phyloP scores from a whole-genome alignment of 495 filamentous ascomycete species.

The Hyaloscypha bicolor region DNA sequence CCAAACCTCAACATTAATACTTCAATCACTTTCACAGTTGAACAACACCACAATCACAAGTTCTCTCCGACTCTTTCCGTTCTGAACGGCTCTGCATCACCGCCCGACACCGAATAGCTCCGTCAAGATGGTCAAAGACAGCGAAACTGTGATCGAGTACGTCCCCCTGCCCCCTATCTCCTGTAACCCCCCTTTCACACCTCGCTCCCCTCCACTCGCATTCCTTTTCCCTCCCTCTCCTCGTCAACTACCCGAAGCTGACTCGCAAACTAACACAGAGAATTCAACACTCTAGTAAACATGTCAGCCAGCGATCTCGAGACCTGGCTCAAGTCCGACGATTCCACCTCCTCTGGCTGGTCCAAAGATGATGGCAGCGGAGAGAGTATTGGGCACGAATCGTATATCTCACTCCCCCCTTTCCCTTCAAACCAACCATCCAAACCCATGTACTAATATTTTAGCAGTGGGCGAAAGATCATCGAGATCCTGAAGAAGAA shows the following conservation, averaged over 20 bases:
- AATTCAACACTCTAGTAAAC: constrained; percentile 71
- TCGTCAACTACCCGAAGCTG: not conserved
- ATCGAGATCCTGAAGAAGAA: constrained; percentile 65
- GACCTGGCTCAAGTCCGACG: constrained; percentile 59
- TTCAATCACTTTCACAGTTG: too few species aligned
- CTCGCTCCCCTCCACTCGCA: too few species aligned
- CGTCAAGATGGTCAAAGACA: constrained; percentile 59
- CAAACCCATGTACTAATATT: not conserved
- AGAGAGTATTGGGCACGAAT: constrained; percentile 68
- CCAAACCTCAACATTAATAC: too few species aligned
- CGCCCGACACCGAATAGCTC: not conserved
- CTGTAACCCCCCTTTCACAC: too few species aligned
- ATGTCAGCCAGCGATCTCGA: constrained; percentile 64
- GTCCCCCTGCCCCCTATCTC: constrained; percentile 11
- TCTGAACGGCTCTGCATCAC: too few species aligned
- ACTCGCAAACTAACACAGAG: constrained; percentile 38
- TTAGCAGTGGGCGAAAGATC: constrained; percentile 59
- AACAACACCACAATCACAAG: too few species aligned
- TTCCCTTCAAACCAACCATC: not conserved
- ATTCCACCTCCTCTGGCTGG: constrained; percentile 61
- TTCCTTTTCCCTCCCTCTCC: too few species aligned
- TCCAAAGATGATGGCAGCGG: constrained; percentile 54
- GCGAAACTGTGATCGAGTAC: constrained; percentile 57
- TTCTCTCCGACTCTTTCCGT: too few species aligned
- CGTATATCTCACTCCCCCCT: constrained; percentile 35